Evolutionary conservation across 2,329 filamentous ascomycete species (phyloP).

Genomic region (Aspergillus awamori): DNA sequence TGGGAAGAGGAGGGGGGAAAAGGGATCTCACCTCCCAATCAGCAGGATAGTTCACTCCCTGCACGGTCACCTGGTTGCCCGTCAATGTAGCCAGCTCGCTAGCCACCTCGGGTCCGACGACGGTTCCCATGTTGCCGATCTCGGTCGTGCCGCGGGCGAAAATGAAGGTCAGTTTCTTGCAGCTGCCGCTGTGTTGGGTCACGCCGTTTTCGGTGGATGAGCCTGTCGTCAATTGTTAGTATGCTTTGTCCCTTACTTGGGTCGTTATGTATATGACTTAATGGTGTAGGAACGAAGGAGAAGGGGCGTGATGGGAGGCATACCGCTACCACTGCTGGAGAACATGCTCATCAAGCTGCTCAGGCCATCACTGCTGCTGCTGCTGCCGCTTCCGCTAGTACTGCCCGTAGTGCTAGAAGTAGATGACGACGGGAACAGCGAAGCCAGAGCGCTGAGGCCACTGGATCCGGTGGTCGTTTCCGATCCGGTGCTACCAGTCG

Average conservation of each 20-base stretch:
- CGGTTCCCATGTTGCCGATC: conserved; percentile 46
- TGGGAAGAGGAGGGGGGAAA: too few relatives aligned
- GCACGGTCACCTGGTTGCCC: conserved; percentile 32
- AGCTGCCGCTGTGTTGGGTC: conserved; percentile 40
- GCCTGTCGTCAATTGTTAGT: conserved; percentile 19
- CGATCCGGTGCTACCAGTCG: neutral
- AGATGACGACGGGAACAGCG: conserved; percentile 12
- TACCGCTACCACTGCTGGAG: neutral
- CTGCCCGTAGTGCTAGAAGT: neutral
- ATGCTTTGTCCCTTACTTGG: neutral
- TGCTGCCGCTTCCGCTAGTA: neutral
- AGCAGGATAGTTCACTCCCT: conserved; percentile 39
- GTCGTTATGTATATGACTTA: too few relatives aligned
- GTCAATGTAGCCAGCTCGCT: conserved; percentile 27
- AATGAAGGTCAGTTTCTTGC: conserved; percentile 47
- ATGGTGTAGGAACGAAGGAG: too few relatives aligned
- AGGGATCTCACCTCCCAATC: conserved; percentile 22
- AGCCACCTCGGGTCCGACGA: conserved; percentile 44
- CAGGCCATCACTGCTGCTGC: neutral
- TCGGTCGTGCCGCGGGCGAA: conserved; percentile 50
- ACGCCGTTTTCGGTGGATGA: conserved; percentile 45
- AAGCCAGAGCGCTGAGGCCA: conserved; percentile 18
- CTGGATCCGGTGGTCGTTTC: neutral
- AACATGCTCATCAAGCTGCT: neutral
- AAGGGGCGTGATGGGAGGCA: neutral